Conservation (phyloP, 1,139 yeast genomes). For the Scheffersomyces titani region DNA sequence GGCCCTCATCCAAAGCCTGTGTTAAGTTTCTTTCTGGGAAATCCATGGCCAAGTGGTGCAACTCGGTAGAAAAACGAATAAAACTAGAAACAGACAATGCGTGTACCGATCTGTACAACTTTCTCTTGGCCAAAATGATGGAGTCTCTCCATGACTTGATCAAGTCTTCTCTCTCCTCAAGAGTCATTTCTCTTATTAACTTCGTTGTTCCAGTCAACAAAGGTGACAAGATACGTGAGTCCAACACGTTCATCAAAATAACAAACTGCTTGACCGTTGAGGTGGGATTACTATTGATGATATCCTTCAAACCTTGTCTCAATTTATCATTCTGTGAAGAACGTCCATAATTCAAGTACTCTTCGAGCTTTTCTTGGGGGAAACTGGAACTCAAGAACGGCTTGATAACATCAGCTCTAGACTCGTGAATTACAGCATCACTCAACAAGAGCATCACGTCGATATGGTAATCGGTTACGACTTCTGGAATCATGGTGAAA, state of each 20-base stretch:
- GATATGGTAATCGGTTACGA: conserved; percentile 26
- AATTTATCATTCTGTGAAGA: conserved; percentile 36
- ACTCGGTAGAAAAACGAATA: conserved; percentile 27
- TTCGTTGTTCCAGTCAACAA: conserved; percentile 36
- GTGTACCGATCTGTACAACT: conserved; percentile 27
- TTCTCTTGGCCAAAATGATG: conserved; percentile 28
- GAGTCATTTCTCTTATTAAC: conserved; percentile 38
- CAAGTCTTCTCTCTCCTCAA: conserved; percentile 28
- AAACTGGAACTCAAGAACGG: conserved; percentile 28
- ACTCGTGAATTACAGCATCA: conserved; percentile 40
- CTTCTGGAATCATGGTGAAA: conserved; percentile 10
- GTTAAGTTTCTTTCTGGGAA: conserved; percentile 36
- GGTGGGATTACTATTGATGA: conserved; percentile 12
- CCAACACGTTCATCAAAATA: conserved; percentile 28
- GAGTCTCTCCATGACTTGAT: conserved; percentile 42
- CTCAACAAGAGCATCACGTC: conserved; percentile 28
- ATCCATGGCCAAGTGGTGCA: conserved; percentile 36
- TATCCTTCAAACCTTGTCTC: conserved; percentile 11
- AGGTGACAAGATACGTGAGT: conserved; percentile 36
- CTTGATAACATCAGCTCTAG: conserved; percentile 28
- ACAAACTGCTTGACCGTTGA: conserved; percentile 23
- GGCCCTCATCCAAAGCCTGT: conserved; percentile 28
- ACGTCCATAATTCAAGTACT: conserved; percentile 28
- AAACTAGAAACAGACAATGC: conserved; percentile 28
- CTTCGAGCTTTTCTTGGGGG: conserved; percentile 30